Evolutionary conservation across 2,329 filamentous ascomycete genomes (phyloP).

Genomic region (Teratosphaeria viscida): DNA sequence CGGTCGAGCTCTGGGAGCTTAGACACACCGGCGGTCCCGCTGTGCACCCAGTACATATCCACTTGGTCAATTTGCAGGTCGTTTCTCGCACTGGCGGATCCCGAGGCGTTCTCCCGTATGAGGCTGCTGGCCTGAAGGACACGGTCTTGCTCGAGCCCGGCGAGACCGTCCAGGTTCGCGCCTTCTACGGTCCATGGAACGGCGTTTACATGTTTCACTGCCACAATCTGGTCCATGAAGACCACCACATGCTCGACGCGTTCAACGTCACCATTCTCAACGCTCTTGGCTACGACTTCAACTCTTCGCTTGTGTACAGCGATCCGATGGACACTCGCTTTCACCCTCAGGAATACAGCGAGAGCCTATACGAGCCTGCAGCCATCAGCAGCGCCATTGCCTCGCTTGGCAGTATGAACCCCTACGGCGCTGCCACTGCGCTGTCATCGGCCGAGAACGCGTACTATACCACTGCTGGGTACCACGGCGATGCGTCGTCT

Average conservation of each 20-base stretch:
- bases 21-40: conserved; percentile 42
- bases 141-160: conserved; percentile 44
- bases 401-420: conserved; percentile 16
- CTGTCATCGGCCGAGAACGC: conserved; percentile 14
- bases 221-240: conserved; percentile 38
- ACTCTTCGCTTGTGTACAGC: conserved; percentile 2
- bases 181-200: conserved; percentile 43
- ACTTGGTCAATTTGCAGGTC: conserved; percentile 49
- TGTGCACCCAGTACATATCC: conserved; percentile 47
- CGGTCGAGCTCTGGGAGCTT: conserved; percentile 41
- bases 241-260: conserved; percentile 34
- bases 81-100: conserved; percentile 38
- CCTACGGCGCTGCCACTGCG: conserved; percentile 13
- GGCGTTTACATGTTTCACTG: conserved; percentile 36
- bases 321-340: conserved; percentile 18
- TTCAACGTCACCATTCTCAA: conserved; percentile 32
- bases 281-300: conserved; percentile 21
- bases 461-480: conserved; percentile 18
- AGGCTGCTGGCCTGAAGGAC: conserved; percentile 47
- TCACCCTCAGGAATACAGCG: conserved; percentile 17
- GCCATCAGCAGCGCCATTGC: conserved; percentile 13
- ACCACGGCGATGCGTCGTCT: conserved; percentile 9
- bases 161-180: conserved; percentile 43
- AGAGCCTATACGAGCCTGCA: conserved; percentile 14
- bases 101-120: conserved; percentile 40